phyloP scores from a whole-genome alignment of 768 basidiomycete species.

The Mycena kentingensis region DNA sequence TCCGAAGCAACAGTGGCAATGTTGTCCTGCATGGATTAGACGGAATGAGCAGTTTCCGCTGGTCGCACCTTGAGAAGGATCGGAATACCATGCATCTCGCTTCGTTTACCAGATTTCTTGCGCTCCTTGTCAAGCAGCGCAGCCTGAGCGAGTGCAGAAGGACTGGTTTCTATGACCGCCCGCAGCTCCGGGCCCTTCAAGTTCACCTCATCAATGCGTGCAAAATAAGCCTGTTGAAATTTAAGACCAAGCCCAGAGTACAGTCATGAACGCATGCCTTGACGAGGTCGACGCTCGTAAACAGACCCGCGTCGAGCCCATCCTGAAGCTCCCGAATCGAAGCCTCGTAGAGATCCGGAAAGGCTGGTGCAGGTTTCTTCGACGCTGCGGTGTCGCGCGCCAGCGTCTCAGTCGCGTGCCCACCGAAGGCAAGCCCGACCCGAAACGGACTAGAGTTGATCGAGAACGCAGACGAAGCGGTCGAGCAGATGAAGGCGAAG shows the following conservation, averaged over 20 bases:
- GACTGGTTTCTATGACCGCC: constrained; percentile 44
- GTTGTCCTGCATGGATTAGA: constrained; percentile 37
- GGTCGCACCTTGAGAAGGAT: constrained; percentile 33
- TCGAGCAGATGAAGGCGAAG: not conserved
- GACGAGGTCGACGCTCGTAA: constrained; percentile 44
- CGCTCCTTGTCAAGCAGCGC: constrained; percentile 37
- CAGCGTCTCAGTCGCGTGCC: not conserved
- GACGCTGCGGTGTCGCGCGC: not conserved
- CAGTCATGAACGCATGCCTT: constrained; percentile 28
- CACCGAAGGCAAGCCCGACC: not conserved
- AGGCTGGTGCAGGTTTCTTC: not conserved
- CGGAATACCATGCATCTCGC: constrained; percentile 42
- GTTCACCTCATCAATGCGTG: constrained; percentile 47
- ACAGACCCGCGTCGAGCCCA: constrained; percentile 37
- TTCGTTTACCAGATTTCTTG: constrained; percentile 27
- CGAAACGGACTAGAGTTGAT: not conserved
- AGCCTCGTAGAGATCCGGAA: constrained; percentile 46
- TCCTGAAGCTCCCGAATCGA: constrained; percentile 39
- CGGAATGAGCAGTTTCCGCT: not conserved
- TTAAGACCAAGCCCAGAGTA: not conserved
- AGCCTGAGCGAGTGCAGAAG: constrained; percentile 38
- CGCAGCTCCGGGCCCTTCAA: constrained; percentile 36
- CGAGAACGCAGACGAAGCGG: not conserved
- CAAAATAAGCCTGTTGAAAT: constrained; percentile 38
- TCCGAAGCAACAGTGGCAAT: constrained; percentile 47